Percentiles rank a stretch among this genome's conserved stretches.
Conservation (phyloP, 768 basidiomycete genomes). For the Amanita fuliginea region DNA sequence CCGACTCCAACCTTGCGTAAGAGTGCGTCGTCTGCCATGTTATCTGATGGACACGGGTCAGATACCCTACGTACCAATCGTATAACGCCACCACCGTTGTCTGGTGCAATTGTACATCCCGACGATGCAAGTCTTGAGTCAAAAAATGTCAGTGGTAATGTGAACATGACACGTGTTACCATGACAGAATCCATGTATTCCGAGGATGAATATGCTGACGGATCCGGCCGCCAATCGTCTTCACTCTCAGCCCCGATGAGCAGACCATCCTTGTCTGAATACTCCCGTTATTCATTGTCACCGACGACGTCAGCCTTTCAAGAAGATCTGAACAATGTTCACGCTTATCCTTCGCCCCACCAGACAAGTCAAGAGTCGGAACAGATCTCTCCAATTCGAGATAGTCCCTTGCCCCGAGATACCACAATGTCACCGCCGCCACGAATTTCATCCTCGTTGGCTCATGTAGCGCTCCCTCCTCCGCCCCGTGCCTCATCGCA, state of each 20-base stretch:
- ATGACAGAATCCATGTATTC: slow-evolving; percentile 22
- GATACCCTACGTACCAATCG: slow-evolving; percentile 17
- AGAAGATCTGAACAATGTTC: slow-evolving; percentile 33
- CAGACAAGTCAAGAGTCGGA: slow-evolving; percentile 18
- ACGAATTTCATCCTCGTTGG: slow-evolving; percentile 51
- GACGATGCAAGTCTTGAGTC: slow-evolving; percentile 17
- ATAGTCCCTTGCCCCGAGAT: slow-evolving; percentile 22
- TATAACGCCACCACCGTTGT: slow-evolving; percentile 38
- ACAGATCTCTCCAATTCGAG: slow-evolving; percentile 12
- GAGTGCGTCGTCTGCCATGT: slow-evolving; percentile 42
- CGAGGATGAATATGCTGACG: slow-evolving; percentile 26
- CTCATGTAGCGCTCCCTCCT: slow-evolving; percentile 44
- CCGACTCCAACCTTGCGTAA: slow-evolving; percentile 24
- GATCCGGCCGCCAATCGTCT: slow-evolving; percentile 30
- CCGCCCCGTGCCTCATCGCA: slow-evolving; percentile 27
- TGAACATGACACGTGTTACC: slow-evolving; percentile 10
- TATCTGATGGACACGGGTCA: slow-evolving; percentile 32
- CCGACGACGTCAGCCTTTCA: slow-evolving; percentile 78
- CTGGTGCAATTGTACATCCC: slow-evolving; percentile 17
- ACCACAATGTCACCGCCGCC: slow-evolving; percentile 47
- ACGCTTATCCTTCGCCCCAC: slow-evolving; percentile 13
- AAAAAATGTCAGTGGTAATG: slow-evolving; percentile 15
- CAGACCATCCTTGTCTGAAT: slow-evolving; percentile 53
- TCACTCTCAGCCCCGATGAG: slow-evolving; percentile 36
- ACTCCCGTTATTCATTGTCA: slow-evolving; percentile 48